A percentile compares a stretch with the other conserved stretches of the same genome.
phyloP scores from a whole-genome alignment of 208 protist species.

The Crithidia acanthocephali region DNA sequence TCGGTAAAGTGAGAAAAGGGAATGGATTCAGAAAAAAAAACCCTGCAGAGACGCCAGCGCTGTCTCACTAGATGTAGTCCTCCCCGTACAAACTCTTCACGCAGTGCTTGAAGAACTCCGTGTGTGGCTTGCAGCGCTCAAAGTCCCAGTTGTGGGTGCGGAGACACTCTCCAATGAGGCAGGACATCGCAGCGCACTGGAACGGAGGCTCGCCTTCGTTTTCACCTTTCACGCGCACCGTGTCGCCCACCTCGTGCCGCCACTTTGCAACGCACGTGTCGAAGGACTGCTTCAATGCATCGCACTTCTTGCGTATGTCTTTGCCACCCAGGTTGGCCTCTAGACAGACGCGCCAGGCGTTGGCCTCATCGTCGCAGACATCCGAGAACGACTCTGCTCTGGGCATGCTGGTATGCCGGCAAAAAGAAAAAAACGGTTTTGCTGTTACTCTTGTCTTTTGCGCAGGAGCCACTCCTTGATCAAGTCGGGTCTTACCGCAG shows the following conservation, averaged over 20 bases:
- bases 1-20: not conserved
- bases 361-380: constrained; percentile 69
- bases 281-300: constrained; percentile 40
- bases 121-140: constrained; percentile 66
- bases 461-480: no score
- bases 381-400: constrained; percentile 24
- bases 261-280: constrained; percentile 63
- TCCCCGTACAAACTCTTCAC: constrained; percentile 79
- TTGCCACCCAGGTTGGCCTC: constrained; percentile 54
- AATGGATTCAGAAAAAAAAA: constrained; percentile 1
- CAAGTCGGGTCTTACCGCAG: no score
- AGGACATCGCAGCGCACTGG: constrained; percentile 80
- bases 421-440: no score
- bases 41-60: not conserved
- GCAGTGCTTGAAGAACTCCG: constrained; percentile 83
- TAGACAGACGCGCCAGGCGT: constrained; percentile 62
- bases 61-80: constrained; percentile 50
- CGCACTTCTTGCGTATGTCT: constrained; percentile 44
- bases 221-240: constrained; percentile 59
- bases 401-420: no score
- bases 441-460: no score
- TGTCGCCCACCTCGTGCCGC: constrained; percentile 46
- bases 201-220: constrained; percentile 79
- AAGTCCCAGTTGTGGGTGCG: constrained; percentile 81
- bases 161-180: constrained; percentile 74